Evolutionary conservation across 2,329 filamentous ascomycete species (phyloP), one percentile per base, ranked within the genome.

Genomic region (Scleromitrula shiraiana): DNA sequence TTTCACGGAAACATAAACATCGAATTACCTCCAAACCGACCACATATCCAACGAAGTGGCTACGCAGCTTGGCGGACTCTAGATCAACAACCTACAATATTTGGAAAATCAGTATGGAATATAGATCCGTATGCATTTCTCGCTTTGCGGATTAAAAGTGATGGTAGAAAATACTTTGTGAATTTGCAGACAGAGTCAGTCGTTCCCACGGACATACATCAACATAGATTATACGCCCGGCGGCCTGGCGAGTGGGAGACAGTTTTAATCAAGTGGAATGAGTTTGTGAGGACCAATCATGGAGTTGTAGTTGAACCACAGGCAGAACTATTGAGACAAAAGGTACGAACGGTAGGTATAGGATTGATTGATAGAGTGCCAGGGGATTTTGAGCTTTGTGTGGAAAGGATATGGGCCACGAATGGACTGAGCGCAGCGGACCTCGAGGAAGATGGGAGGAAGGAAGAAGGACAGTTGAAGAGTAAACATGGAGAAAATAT

Each of bases 181-280:
- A 98, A 98, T 67, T 72, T 98, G 14, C 93, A 97, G 71, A 95
- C 90, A 3, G 91, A 98, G 63, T 87, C 86, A 1, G 83, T 98
- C 47, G 87, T 95, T 40, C 86, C 88, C 9, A 91, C 89, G n/a
- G 93, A 98, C 65, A 74, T 98, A 54, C 93, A 97, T 66, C 93
- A 98, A 65, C 93, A 98, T 67, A 76, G 93, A 41, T 69, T 98
- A 4, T 95, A 88, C 58, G 76, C 84, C 7, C 83, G 82, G 61
- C 78, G 79, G 7, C 82, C 86, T 0, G 89, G 89, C 1, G 77
- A 90, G 60, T 98, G 93, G 93, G 91, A 98, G 73, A 96, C 93
- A 2, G 78, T 96, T n/a, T 67, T 94, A 39, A 84, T 98, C 54
- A 85, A 85, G 53, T 93, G 90, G 77, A 84, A 83, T 58, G 88